phyloP scores from a whole-genome alignment of 1,139 yeast species.

The Nakaseomyces uthaithaninus region DNA sequence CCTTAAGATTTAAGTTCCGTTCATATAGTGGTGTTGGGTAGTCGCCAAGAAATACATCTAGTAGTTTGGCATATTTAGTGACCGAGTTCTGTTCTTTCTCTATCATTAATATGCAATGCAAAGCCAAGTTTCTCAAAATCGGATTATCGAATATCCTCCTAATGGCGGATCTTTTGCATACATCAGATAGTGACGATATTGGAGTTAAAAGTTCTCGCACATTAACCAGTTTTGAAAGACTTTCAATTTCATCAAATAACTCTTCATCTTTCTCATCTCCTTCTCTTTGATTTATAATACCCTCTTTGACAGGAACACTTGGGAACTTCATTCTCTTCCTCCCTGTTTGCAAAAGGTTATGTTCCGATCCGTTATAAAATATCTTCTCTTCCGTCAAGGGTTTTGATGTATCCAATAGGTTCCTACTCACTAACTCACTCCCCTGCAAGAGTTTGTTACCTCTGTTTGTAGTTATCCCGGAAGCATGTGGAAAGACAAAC shows the following conservation, averaged over 20 bases:
- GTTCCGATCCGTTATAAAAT: constrained; percentile 33
- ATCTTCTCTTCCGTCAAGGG: constrained; percentile 34
- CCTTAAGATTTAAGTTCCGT: constrained; percentile 55
- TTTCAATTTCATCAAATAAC: constrained; percentile 34
- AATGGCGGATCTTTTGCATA: constrained; percentile 63
- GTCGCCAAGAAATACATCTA: constrained; percentile 79
- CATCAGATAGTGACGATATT: constrained; percentile 69
- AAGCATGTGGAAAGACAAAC: constrained; percentile 21
- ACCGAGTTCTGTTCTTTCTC: constrained; percentile 74
- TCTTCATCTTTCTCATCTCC: constrained; percentile 24
- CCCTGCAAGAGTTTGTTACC: constrained; percentile 52
- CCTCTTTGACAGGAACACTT: constrained; percentile 21
- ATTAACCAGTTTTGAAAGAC: constrained; percentile 36
- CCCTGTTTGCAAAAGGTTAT: constrained; percentile 27
- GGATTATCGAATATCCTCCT: constrained; percentile 53
- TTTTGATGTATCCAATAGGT: constrained; percentile 32
- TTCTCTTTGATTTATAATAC: constrained; percentile 13
- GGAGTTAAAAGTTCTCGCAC: constrained; percentile 61
- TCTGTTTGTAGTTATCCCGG: constrained; percentile 41
- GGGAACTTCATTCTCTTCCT: constrained; percentile 26
- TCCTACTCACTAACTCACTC: constrained; percentile 35
- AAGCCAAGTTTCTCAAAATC: constrained; percentile 49
- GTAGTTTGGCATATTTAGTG: constrained; percentile 57
- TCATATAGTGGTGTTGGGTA: constrained; percentile 64
- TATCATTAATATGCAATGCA: constrained; percentile 65